Evolutionary conservation across 1,139 yeast genomes (phyloP), one percentile per base, ranked within the genome.

Genomic region (Arxiozyma slooffiae): DNA sequence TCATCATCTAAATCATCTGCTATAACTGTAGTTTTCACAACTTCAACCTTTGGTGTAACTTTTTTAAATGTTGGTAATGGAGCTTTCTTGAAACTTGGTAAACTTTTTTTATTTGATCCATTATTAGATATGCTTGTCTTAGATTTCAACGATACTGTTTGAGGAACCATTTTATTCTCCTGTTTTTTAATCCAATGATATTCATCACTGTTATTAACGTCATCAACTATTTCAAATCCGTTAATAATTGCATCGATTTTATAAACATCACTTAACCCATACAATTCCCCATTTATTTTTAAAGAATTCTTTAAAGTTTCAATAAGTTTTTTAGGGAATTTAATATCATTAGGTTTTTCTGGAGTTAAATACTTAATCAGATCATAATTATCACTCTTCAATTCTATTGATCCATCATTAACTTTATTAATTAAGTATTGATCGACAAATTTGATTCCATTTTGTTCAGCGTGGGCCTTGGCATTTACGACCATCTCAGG

Each of bases 361-460:
- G 89, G 90, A 44, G 89, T 78, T 48, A 82, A 65, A 57, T 81
- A 81, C 50, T 73, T 66, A 40, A 87, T 77, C 48, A 71, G 66
- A 50, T 76, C 72, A 67, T 73, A 86, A 41, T 71, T 60, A 21
- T 67, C 66, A 2, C 66, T 59, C 1, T 71, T 70, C 44, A 85
- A 69, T 42, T 66, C 67, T n/a, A 82, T 80, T 17, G 76, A 77
- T 7, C 75, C 76, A 43, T 72, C 75, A 39, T 85, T 79, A 41
- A 87, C 77, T 53, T 94, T 74, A 63, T 85, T 92, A 46, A 85
- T 77, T 49, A 87, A 77, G 48, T 52, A 63, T 50, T 67, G 67
- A 46, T 63, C 64, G 26, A 48, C 51, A 21, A 59, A 50, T 26
- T 48, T 50, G 17, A 60, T 53, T 34, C 58, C 58, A 14, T 59